Evolutionary conservation across 345 rosid genomes (phyloP).

Genomic region (Excoecaria cochinchinensis): DNA sequence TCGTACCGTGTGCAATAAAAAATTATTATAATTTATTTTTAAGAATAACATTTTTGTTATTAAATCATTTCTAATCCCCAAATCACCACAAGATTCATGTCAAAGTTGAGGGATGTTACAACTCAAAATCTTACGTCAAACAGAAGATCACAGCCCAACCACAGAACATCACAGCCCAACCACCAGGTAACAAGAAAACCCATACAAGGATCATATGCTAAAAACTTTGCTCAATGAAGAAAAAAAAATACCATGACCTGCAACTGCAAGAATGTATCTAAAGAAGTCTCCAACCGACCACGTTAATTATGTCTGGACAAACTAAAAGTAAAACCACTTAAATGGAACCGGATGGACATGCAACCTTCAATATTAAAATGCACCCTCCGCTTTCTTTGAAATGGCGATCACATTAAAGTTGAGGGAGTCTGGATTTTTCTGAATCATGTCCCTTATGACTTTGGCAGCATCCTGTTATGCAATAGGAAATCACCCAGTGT

Average conservation of each 20-base stretch:
- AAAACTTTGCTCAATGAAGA: no score
- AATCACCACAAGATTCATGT: no score
- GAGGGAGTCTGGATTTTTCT: slow-evolving; percentile 70
- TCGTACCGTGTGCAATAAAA: no score
- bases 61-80: no score
- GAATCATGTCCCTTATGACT: slow-evolving; percentile 68
- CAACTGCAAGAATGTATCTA: no score
- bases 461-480: slow-evolving; percentile 71
- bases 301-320: background rate
- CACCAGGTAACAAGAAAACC: no score
- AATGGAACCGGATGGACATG: background rate
- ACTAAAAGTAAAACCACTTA: slow-evolving; percentile 4
- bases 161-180: no score
- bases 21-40: no score
- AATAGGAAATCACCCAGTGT: background rate
- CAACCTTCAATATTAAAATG: slow-evolving; percentile 2
- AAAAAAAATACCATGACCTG: no score
- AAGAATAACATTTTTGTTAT: no score
- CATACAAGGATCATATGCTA: no score
- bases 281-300: background rate
- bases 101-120: background rate
- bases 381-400: slow-evolving; percentile 27
- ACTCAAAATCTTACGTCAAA: background rate
- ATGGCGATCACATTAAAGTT: slow-evolving; percentile 85
- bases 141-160: no score